phyloP scores from a whole-genome alignment of 148 eudicot species.

The Chenopodium suecicum region DNA sequence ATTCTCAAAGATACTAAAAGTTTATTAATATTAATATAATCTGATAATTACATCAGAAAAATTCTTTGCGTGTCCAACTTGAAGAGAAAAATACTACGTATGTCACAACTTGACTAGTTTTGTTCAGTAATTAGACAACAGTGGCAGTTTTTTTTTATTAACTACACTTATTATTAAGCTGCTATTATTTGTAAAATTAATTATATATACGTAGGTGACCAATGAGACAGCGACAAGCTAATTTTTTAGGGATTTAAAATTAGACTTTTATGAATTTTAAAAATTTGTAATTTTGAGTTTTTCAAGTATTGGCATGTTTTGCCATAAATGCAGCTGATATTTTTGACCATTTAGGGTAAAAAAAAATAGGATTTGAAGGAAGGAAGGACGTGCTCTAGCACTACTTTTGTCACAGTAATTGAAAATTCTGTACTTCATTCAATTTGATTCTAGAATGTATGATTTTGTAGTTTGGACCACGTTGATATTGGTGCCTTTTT shows the following conservation, averaged over 20 bases:
- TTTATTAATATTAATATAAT: not conserved
- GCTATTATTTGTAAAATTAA: not conserved
- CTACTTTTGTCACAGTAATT: slow-evolving; percentile 9
- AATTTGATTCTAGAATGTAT: slow-evolving; percentile 14
- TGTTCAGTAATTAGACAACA: not conserved
- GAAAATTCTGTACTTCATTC: slow-evolving; percentile 14
- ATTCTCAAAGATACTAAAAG: slow-evolving; percentile 9
- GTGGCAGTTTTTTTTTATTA: not conserved
- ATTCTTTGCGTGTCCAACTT: slow-evolving; percentile 17
- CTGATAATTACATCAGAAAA: not conserved
- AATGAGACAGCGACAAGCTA: not conserved
- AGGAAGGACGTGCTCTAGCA: slow-evolving; percentile 22
- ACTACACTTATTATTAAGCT: not conserved
- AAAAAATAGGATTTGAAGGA: not conserved
- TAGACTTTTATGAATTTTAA: not conserved
- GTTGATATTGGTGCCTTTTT: not conserved
- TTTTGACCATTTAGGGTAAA: slow-evolving; percentile 19
- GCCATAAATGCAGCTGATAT: slow-evolving; percentile 22
- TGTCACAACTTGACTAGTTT: not conserved
- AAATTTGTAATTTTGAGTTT: too few species aligned
- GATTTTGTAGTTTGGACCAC: slow-evolving; percentile 7
- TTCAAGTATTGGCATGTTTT: not conserved
- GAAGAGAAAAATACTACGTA: not conserved
- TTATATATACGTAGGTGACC: not conserved
- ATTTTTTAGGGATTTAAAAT: not conserved